These are phyloP conservation scores for Mycena epipterygia DNA, from an alignment of 768 basidiomycete genomes.

Conservation along the genomic window DNA sequence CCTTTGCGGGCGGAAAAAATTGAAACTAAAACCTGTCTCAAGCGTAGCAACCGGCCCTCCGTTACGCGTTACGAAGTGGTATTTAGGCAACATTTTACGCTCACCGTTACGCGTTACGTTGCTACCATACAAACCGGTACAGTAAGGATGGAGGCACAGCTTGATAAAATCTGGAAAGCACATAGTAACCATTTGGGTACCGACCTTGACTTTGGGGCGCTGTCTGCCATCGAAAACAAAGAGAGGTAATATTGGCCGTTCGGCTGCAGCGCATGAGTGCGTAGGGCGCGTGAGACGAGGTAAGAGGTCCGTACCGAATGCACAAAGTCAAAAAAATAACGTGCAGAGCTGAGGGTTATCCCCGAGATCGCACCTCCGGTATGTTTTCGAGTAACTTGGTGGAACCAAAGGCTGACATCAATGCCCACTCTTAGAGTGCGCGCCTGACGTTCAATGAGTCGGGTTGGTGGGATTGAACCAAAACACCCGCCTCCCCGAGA, in stretches of 20 bases:
- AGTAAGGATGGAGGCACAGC: conserved; percentile 32
- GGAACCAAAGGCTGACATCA: conserved; percentile 84
- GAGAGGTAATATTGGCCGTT: conserved; percentile 70
- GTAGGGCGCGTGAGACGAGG: background rate
- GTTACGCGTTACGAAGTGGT: no score
- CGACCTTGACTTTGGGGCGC: conserved; percentile 74
- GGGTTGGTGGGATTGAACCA: conserved; percentile 55
- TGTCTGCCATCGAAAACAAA: conserved; percentile 83
- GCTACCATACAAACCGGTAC: no score
- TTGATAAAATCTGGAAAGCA: background rate
- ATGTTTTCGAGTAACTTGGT: conserved; percentile 62
- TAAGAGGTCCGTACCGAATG: conserved; percentile 58
- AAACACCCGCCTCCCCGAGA: conserved; percentile 59
- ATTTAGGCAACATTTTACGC: no score
- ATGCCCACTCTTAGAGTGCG: conserved; percentile 75
- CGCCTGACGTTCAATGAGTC: conserved; percentile 65
- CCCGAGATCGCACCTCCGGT: conserved; percentile 67
- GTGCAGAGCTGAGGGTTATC: conserved; percentile 90
- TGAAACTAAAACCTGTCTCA: no score
- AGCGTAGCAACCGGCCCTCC: no score
- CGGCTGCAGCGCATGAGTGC: conserved; percentile 18
- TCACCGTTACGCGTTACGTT: no score
- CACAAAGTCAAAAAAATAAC: conserved; percentile 75
- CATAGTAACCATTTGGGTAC: conserved; percentile 40
- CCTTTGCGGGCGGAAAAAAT: no score